Base-by-base conservation (phyloP, 2,329 filamentous ascomycete genomes). In the Lithohypha guttulata region DNA sequence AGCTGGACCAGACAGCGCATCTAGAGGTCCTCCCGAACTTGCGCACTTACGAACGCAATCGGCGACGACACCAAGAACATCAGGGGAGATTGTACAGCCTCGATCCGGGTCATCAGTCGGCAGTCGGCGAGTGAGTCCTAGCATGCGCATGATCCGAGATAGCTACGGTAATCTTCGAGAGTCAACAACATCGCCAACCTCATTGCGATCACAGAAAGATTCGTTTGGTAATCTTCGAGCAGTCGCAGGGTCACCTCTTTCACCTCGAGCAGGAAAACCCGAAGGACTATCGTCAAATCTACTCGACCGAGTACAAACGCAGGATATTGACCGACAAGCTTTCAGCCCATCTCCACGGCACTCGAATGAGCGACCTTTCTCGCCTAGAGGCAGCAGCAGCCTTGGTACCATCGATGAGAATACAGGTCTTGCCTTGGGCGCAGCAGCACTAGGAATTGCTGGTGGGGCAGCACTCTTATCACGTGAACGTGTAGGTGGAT, bases 341-440 rank as follows among this genome's bases (percentile, higher is more conserved):
- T 27, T 59, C 55, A 18, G 49, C 50, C 22, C 55, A 45, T 5
- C 46, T 47, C 40, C 49, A 45, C 19, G 37, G 46, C 37, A 54
- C 55, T 33, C 29, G 19, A 29, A 32, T n/a, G 35, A 42, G 4
- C 38, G 44, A 9, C 22, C 51, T 7, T 41, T 53, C 33, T 58
- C 59, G 14, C 62, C 62, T 34, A 42, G 43, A 17, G 51, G 55
- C 6, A 48, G 61, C 21, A 52, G 54, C 44, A 64, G 65, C 51
- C 59, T 39, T n/a, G 33, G 62, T 49, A 61, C 60, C 38, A 65
- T 63, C 10, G 54, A 59, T 5, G 40, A 56, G 55, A 27, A 33
- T 13, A 26, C 28, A 20, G 42, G 42, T 4, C 9, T 43, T 17
- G 38, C 38, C 15, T 31, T 44, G n/a, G 45, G 33, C 3, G 44